Evolutionary conservation across 2,329 filamentous ascomycete species (phyloP).

Genomic region (Ascochyta rabiei): DNA sequence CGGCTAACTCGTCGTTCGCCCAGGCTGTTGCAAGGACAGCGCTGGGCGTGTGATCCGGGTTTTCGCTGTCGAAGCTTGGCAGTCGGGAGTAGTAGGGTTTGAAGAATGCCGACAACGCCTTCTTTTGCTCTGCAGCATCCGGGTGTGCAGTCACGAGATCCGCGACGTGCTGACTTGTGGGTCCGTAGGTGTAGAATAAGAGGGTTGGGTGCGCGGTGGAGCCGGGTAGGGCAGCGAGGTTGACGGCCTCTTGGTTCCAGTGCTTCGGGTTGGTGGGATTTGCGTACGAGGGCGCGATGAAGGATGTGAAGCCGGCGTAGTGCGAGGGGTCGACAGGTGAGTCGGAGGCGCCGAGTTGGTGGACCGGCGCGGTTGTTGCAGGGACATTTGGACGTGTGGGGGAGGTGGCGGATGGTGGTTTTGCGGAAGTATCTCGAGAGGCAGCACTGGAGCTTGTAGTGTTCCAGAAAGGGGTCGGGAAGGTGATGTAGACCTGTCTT

Average conservation of each 20-base stretch:
- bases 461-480: constrained; percentile 78
- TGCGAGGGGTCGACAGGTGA: constrained; percentile 42
- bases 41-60: constrained; percentile 65
- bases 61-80: constrained; percentile 65
- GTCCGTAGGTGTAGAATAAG: constrained; percentile 80
- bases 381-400: constrained; percentile 44
- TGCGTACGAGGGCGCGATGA: constrained; percentile 74
- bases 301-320: constrained; percentile 74
- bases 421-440: neutral
- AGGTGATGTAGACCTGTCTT: constrained; percentile 59
- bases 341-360: constrained; percentile 32
- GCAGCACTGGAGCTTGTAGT: constrained; percentile 2
- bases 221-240: constrained; percentile 70
- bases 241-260: constrained; percentile 80
- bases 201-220: constrained; percentile 74
- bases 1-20: constrained; percentile 78
- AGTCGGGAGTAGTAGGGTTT: constrained; percentile 77
- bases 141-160: constrained; percentile 36
- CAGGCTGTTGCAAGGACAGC: constrained; percentile 75
- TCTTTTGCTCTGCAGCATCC: constrained; percentile 51
- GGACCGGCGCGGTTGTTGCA: constrained; percentile 45
- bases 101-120: constrained; percentile 70
- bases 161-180: constrained; percentile 43
- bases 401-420: constrained; percentile 10
- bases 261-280: constrained; percentile 63